Percentiles rank a stretch among this genome's conserved stretches.
Evolutionary conservation across 257 asterid genomes (phyloP).

Genomic region (Ophiorrhiza pumila): DNA sequence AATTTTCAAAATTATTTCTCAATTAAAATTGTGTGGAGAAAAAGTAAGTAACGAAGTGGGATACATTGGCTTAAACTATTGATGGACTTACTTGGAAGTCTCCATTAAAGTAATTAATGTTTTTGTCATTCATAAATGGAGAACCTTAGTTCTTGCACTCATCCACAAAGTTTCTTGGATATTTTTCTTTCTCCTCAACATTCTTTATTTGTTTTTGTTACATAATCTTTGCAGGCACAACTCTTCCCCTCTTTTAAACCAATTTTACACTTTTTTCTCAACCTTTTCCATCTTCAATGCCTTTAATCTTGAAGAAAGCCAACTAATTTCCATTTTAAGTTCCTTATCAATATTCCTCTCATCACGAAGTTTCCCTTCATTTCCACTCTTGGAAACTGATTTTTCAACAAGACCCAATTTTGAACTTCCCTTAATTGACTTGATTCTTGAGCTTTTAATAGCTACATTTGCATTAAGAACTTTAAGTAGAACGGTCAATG

Average conservation of each 20-base stretch:
- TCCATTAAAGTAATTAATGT: too few species aligned
- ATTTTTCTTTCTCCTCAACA: conserved; percentile 31
- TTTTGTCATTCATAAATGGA: too few species aligned
- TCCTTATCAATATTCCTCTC: conserved; percentile 69
- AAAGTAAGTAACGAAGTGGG: too few species aligned
- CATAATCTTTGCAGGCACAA: conserved; percentile 65
- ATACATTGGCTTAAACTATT: too few species aligned
- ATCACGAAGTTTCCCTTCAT: conserved; percentile 33
- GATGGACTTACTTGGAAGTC: too few species aligned
- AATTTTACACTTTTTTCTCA: conserved; percentile 37
- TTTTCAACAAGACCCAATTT: conserved; percentile 27
- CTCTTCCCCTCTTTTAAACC: conserved; percentile 48
- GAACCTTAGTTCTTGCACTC: conserved; percentile 33
- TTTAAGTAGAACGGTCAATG: conserved; percentile 45
- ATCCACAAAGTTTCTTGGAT: conserved; percentile 30
- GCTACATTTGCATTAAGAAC: conserved; percentile 25
- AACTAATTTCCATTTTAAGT: conserved; percentile 54
- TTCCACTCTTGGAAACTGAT: conserved; percentile 13
- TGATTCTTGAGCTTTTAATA: conserved; percentile 32
- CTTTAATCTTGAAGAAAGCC: conserved; percentile 61
- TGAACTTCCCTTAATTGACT: conserved; percentile 13
- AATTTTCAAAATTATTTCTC: too few species aligned
- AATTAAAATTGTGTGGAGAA: too few species aligned
- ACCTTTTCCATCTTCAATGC: conserved; percentile 54
- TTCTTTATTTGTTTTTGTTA: conserved; percentile 41